These are phyloP conservation scores for Hebeloma cylindrosporum DNA, from an alignment of 768 basidiomycete genomes.

Conservation along the genomic window DNA sequence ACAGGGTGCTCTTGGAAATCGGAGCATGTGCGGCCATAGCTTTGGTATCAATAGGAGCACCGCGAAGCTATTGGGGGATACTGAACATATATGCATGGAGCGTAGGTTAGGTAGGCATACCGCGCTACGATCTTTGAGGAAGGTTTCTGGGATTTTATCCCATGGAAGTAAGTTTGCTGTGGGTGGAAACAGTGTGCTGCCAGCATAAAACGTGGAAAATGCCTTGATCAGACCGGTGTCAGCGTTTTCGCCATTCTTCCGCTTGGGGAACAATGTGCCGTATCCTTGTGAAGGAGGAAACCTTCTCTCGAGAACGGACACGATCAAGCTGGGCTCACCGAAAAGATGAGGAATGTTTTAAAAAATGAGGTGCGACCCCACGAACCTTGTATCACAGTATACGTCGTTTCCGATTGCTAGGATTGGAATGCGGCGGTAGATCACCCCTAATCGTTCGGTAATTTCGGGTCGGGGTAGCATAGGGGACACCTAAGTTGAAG, in stretches of 20 bases:
- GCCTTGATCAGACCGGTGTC: conserved; percentile 52
- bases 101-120: conserved; percentile 34
- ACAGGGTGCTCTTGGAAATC: conserved; percentile 36
- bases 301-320: conserved; percentile 49
- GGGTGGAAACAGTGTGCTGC: conserved; percentile 42
- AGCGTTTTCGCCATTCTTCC: conserved; percentile 39
- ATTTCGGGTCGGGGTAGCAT: conserved; percentile 59
- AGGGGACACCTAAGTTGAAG: conserved; percentile 40
- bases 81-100: background rate
- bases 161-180: conserved; percentile 46
- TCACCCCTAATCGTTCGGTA: conserved; percentile 48
- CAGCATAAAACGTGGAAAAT: conserved; percentile 46
- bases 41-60: conserved; percentile 38
- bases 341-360: background rate
- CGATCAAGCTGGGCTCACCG: conserved; percentile 40
- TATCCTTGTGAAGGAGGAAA: conserved; percentile 51
- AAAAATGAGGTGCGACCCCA: background rate
- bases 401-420: conserved; percentile 62
- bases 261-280: conserved; percentile 47
- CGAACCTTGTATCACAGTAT: conserved; percentile 54
- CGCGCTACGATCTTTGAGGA: conserved; percentile 48
- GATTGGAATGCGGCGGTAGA: conserved; percentile 59
- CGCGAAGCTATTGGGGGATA: conserved; percentile 26
- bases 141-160: conserved; percentile 43
- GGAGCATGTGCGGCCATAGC: conserved; percentile 33